Percentiles rank a stretch among this genome's conserved stretches.
These are phyloP conservation scores for Geosmithia putterillii DNA, from an alignment of 2,329 filamentous ascomycete genomes.

Conservation along the genomic window DNA sequence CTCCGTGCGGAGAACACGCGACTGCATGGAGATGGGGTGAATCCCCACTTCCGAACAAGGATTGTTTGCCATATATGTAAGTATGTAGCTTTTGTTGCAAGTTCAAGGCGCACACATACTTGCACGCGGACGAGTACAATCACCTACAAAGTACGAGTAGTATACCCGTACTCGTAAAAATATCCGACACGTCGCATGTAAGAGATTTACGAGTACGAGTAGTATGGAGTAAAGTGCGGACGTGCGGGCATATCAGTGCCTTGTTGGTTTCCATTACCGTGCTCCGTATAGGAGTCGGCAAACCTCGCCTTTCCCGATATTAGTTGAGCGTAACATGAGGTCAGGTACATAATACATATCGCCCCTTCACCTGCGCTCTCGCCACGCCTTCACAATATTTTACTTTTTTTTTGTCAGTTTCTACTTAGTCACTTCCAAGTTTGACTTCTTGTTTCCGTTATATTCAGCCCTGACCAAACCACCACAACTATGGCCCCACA, in stretches of 20 bases:
- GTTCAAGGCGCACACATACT: too few relatives aligned
- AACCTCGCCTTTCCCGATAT: too few relatives aligned
- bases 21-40: not conserved
- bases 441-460: not conserved
- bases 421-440: too few relatives aligned
- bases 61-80: too few relatives aligned
- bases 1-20: not conserved
- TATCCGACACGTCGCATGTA: not conserved
- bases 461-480: not conserved
- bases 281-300: too few relatives aligned
- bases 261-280: not conserved
- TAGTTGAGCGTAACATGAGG: too few relatives aligned
- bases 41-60: not conserved
- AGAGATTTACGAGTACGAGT: not conserved
- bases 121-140: too few relatives aligned
- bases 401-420: not conserved
- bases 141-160: too few relatives aligned
- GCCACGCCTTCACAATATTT: not conserved
- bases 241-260: not conserved
- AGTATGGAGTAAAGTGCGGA: not conserved
- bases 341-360: not conserved
- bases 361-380: not conserved
- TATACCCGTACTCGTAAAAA: too few relatives aligned
- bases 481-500: conserved; percentile 4
- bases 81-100: too few relatives aligned